These are phyloP conservation scores for Phytophthora foliorum DNA, from an alignment of 352 stramenopile species.

Conservation along the genomic window DNA sequence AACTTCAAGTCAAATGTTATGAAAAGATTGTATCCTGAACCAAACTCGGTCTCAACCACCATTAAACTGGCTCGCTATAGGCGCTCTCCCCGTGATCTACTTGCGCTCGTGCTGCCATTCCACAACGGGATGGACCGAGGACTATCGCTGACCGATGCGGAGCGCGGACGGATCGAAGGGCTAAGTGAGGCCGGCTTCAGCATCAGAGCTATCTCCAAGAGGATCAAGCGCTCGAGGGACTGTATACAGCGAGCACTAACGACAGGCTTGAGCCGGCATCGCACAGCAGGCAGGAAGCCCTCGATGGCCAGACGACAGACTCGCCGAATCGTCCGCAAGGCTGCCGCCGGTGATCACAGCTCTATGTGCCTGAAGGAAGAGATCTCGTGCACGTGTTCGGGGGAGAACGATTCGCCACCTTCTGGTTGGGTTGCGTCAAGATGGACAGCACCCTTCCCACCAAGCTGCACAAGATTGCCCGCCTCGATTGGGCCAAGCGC, in stretches of 20 bases:
- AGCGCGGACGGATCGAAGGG: neutral
- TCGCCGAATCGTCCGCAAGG: neutral
- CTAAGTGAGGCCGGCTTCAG: neutral
- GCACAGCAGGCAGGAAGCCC: neutral
- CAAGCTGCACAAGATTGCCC: constrained; percentile 10
- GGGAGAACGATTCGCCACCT: neutral
- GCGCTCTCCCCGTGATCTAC: neutral
- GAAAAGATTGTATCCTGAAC: too few relatives aligned
- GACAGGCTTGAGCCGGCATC: neutral
- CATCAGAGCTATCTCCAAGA: neutral
- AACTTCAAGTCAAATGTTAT: too few relatives aligned
- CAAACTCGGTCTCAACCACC: too few relatives aligned
- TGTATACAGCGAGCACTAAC: neutral
- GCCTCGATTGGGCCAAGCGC: neutral
- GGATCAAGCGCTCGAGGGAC: neutral
- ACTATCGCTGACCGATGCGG: neutral
- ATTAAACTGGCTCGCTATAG: neutral
- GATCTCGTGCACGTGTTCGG: neutral
- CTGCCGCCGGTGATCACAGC: neutral
- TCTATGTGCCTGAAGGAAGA: neutral
- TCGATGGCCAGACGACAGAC: neutral
- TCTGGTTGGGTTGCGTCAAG: neutral
- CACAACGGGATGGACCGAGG: neutral
- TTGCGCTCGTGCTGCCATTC: neutral
- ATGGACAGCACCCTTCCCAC: constrained; percentile 4